Evolutionary conservation across 345 rosid species (phyloP).

Genomic region (Pistacia integerrima): DNA sequence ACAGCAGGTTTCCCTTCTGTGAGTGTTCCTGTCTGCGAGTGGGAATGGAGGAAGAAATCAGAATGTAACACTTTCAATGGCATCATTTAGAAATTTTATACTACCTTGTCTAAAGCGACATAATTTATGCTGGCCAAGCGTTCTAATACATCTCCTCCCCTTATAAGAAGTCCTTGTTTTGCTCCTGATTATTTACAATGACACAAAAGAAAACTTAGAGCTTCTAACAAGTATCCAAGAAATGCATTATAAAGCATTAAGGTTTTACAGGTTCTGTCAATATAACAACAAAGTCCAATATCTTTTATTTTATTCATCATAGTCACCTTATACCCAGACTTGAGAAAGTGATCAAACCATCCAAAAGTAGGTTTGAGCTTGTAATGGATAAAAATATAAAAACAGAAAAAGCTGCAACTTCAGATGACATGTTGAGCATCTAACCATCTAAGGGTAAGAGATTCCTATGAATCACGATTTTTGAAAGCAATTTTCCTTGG

Average conservation of each 20-base stretch:
- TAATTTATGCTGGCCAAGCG: constrained; percentile 74
- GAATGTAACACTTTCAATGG: not conserved
- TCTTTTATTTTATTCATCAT: constrained; percentile 9
- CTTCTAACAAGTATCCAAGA: constrained; percentile 1
- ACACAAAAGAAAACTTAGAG: constrained; percentile 15
- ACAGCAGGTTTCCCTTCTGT: constrained; percentile 91
- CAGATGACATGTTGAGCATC: not conserved
- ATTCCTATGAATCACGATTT: not conserved
- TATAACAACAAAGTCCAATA: not conserved
- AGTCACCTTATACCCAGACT: not conserved
- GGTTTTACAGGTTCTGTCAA: not conserved
- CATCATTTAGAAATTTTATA: constrained; percentile 1
- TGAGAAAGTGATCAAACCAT: not conserved
- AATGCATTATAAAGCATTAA: constrained; percentile 7
- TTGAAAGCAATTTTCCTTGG: not conserved
- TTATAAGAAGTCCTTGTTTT: constrained; percentile 87
- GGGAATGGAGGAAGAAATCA: constrained; percentile 6
- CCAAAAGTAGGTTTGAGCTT: not conserved
- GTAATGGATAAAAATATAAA: not conserved
- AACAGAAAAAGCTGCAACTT: not conserved
- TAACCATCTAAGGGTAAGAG: not conserved
- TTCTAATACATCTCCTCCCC: constrained; percentile 97
- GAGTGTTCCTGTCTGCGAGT: constrained; percentile 85
- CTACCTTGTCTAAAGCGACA: constrained; percentile 92
- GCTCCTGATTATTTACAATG: constrained; percentile 67